These are phyloP conservation scores for Teratosphaeria destructans DNA, from an alignment of 2,329 filamentous ascomycete genomes.

Conservation along the genomic window DNA sequence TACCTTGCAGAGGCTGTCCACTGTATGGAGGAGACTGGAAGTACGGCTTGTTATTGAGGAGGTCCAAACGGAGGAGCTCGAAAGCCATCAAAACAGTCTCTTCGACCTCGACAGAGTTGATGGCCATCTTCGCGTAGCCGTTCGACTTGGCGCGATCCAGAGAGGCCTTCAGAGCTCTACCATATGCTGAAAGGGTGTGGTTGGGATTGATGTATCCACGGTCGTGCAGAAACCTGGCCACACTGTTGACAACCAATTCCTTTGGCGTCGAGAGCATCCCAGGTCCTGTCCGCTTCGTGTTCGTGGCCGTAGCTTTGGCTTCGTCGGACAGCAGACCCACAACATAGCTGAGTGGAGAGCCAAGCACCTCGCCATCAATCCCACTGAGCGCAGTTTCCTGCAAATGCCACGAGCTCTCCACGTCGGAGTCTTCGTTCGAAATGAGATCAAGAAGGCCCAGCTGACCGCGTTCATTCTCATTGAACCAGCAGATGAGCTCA, in stretches of 20 bases:
- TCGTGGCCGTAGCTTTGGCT: conserved; percentile 59
- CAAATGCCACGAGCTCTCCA: conserved; percentile 60
- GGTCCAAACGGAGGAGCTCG: conserved; percentile 69
- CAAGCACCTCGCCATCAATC: conserved; percentile 9
- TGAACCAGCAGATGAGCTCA: conserved; percentile 74
- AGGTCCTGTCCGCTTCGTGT: conserved; percentile 39
- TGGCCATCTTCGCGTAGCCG: conserved; percentile 45
- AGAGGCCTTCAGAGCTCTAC: conserved; percentile 60
- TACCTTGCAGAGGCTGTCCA: conserved; percentile 49
- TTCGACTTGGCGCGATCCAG: conserved; percentile 17
- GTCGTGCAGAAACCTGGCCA: conserved; percentile 84
- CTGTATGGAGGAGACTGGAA: conserved; percentile 42
- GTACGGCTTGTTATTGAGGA: conserved; percentile 63
- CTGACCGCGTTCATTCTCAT: conserved; percentile 50
- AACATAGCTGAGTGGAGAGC: conserved; percentile 36
- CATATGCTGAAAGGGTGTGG: conserved; percentile 77
- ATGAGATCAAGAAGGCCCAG: conserved; percentile 18
- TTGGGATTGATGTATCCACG: conserved; percentile 71
- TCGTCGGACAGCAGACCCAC: conserved; percentile 54
- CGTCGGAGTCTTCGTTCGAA: conserved; percentile 8
- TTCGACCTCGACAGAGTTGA: conserved; percentile 46
- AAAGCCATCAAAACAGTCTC: conserved; percentile 75
- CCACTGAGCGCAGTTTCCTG: conserved; percentile 26
- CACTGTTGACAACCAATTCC: conserved; percentile 62
- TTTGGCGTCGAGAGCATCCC: conserved; percentile 48